A percentile compares a stretch with the other conserved stretches of the same genome.
Conservation (phyloP, 768 basidiomycete species). For the Leucocoprinus birnbaumii region DNA sequence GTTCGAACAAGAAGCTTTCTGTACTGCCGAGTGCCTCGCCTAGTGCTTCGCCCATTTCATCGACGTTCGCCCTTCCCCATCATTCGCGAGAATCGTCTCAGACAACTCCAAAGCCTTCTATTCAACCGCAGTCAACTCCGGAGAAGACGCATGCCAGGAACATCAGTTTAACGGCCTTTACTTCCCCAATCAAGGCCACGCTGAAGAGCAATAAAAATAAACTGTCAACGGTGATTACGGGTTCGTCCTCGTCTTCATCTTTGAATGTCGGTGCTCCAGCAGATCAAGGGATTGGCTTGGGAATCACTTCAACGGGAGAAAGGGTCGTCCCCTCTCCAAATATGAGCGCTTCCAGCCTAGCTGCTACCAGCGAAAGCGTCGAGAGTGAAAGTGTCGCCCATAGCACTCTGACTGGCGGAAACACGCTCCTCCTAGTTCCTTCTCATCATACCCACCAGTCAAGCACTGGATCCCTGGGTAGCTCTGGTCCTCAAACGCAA, state of each 20-base stretch:
- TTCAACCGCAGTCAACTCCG: constrained; percentile 13
- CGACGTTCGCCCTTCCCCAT: not conserved
- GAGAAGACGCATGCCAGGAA: constrained; percentile 24
- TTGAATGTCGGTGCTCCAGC: not conserved
- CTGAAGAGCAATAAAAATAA: constrained; percentile 23
- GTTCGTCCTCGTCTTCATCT: constrained; percentile 8
- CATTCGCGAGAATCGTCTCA: not conserved
- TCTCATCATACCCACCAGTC: constrained; percentile 7
- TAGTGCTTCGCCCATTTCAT: not conserved
- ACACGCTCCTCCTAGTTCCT: not conserved
- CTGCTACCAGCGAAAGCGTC: constrained; percentile 2
- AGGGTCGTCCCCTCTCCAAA: not conserved
- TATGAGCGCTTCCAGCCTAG: constrained; percentile 10
- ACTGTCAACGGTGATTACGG: constrained; percentile 18
- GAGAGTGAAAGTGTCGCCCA: constrained; percentile 5
- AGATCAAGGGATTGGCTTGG: not conserved
- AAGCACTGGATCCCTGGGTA: not conserved
- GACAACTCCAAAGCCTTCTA: constrained; percentile 10
- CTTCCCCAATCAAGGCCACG: constrained; percentile 23
- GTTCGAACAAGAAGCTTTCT: constrained; percentile 9
- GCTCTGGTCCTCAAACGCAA: constrained; percentile 11
- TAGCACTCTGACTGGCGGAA: not conserved
- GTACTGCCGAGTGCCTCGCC: constrained; percentile 13
- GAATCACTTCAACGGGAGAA: not conserved
- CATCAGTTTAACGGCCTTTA: constrained; percentile 22